A percentile compares a stretch with the other conserved stretches of the same genome.
These are phyloP conservation scores for Zasmidium citrigriseum DNA, from an alignment of 2,329 filamentous ascomycete genomes.

Conservation along the genomic window DNA sequence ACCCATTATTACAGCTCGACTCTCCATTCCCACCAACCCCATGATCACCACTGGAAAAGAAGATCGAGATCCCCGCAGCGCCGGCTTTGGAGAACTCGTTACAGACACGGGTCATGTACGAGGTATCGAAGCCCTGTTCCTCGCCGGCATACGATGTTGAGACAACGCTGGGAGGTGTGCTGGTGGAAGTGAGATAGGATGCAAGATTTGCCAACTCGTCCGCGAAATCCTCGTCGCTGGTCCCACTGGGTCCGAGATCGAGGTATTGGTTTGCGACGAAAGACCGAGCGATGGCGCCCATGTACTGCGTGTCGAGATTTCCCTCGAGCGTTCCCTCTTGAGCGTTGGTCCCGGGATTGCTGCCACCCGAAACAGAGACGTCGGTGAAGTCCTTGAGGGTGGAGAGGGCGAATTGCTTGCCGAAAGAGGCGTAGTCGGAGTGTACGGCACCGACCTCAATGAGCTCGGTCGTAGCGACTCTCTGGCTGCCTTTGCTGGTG, in stretches of 20 bases:
- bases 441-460: neutral
- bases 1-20: conserved; percentile 49
- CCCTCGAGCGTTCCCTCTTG: neutral
- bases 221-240: neutral
- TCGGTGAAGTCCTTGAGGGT: neutral
- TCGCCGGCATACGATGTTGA: conserved; percentile 67
- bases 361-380: neutral
- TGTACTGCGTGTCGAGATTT: neutral
- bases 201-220: neutral
- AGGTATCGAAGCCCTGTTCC: conserved; percentile 62
- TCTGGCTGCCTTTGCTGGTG: neutral
- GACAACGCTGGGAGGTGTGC: conserved; percentile 44
- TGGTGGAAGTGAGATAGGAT: neutral
- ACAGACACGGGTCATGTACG: conserved; percentile 64
- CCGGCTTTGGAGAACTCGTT: conserved; percentile 65
- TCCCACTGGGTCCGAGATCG: neutral
- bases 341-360: neutral
- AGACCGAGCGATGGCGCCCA: neutral
- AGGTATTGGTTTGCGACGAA: neutral
- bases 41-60: conserved; percentile 64
- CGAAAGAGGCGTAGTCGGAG: neutral
- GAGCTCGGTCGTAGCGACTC: neutral
- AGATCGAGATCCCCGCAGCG: conserved; percentile 62
- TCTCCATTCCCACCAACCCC: conserved; percentile 54
- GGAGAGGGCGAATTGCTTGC: neutral